Evolutionary conservation across 495 filamentous ascomycete genomes (phyloP).

Genomic region (Hyaloscypha finlandica): DNA sequence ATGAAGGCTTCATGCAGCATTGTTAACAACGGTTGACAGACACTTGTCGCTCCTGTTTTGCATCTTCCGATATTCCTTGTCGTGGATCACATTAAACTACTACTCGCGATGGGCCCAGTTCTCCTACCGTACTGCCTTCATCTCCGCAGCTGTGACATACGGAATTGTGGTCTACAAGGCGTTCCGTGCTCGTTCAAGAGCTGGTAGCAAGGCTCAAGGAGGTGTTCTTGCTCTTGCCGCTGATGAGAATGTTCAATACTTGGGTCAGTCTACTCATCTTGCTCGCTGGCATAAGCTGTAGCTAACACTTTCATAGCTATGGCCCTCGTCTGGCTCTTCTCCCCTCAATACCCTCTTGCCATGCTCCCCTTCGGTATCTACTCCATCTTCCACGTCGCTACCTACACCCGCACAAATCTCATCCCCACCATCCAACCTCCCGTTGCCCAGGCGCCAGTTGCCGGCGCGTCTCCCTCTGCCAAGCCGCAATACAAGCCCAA

Average conservation of each 20-base stretch:
- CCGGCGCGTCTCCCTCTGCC: slow-evolving; percentile 58
- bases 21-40: slow-evolving; percentile 42
- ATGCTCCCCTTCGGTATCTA: slow-evolving; percentile 95
- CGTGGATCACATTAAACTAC: slow-evolving; percentile 81
- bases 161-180: slow-evolving; percentile 99
- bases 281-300: background rate
- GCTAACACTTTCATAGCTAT: slow-evolving; percentile 60
- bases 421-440: slow-evolving; percentile 63
- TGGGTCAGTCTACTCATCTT: slow-evolving; percentile 62
- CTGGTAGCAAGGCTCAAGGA: slow-evolving; percentile 57
- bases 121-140: slow-evolving; percentile 85
- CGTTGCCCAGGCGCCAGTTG: slow-evolving; percentile 39
- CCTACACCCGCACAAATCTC: slow-evolving; percentile 72
- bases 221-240: slow-evolving; percentile 64
- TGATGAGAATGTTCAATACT: slow-evolving; percentile 98
- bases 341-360: slow-evolving; percentile 83
- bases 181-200: slow-evolving; percentile 75
- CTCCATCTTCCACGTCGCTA: slow-evolving; percentile 96
- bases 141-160: slow-evolving; percentile 88
- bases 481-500: slow-evolving; percentile 65
- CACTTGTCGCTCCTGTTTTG: slow-evolving; percentile 84
- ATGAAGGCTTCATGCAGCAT: background rate
- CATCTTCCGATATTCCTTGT: slow-evolving; percentile 77
- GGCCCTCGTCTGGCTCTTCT: slow-evolving; percentile 94
- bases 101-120: slow-evolving; percentile 71